A percentile compares a stretch with the other conserved stretches of the same genome.
These are phyloP conservation scores for Saturnispora diversa DNA, from an alignment of 805 yeast species.

Conservation along the genomic window DNA sequence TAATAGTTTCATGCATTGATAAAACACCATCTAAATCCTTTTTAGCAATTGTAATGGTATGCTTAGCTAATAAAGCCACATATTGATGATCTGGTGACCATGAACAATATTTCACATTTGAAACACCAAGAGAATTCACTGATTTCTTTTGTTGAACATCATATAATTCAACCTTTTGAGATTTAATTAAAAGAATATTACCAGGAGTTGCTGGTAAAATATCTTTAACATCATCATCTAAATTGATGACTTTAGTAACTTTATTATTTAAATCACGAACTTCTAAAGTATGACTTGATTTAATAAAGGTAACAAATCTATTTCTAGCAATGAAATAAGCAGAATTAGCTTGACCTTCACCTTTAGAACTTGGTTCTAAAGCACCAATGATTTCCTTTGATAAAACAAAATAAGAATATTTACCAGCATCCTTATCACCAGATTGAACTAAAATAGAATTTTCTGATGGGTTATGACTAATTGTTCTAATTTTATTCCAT, in stretches of 20 bases:
- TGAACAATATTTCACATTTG: constrained; percentile 76
- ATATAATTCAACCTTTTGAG: constrained; percentile 64
- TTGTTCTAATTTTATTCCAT: constrained; percentile 77
- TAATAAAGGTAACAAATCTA: constrained; percentile 77
- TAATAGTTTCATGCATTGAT: constrained; percentile 89
- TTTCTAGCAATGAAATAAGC: constrained; percentile 93
- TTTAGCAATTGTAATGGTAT: constrained; percentile 81
- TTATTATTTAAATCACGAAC: constrained; percentile 78
- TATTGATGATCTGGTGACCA: constrained; percentile 88
- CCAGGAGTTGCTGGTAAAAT: constrained; percentile 79
- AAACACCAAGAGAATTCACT: constrained; percentile 57
- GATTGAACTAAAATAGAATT: constrained; percentile 76
- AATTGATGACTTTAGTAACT: constrained; percentile 70
- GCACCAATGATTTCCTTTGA: constrained; percentile 90
- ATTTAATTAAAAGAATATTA: constrained; percentile 64
- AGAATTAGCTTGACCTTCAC: constrained; percentile 72
- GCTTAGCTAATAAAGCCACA: constrained; percentile 84
- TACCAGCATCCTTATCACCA: constrained; percentile 58
- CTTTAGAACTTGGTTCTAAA: constrained; percentile 77
- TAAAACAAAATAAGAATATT: constrained; percentile 64
- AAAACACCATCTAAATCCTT: constrained; percentile 69
- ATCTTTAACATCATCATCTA: constrained; percentile 59
- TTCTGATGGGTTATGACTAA: constrained; percentile 90
- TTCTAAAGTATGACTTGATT: constrained; percentile 56
- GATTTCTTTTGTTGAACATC: constrained; percentile 91